Percentiles rank a stretch among this genome's conserved stretches.
Conservation (phyloP, 495 filamentous ascomycete genomes). For the Hamigera avellanea region DNA sequence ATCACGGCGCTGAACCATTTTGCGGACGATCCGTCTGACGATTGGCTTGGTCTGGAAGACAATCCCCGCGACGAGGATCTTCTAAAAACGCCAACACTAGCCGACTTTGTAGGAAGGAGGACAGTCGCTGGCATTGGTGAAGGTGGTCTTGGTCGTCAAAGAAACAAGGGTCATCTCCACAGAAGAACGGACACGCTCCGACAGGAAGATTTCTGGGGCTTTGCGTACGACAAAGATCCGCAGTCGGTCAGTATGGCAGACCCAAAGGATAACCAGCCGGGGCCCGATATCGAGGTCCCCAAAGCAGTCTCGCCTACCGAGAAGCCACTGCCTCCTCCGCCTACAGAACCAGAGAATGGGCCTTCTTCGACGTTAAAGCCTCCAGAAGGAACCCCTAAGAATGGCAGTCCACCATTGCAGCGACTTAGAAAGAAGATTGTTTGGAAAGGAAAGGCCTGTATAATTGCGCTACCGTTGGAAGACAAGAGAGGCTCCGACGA, state of each 20-base stretch:
- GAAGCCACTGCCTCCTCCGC: slow-evolving; percentile 36
- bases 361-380: slow-evolving; percentile 1
- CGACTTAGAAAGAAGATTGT: slow-evolving; percentile 30
- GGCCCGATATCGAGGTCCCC: slow-evolving; percentile 9
- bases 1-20: slow-evolving; percentile 32
- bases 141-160: slow-evolving; percentile 18
- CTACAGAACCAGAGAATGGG: slow-evolving; percentile 10
- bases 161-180: slow-evolving; percentile 34
- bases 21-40: slow-evolving; percentile 31
- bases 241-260: slow-evolving; percentile 24
- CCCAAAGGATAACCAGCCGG: slow-evolving; percentile 14
- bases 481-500: slow-evolving; percentile 49
- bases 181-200: slow-evolving; percentile 54
- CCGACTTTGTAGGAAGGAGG: slow-evolving; percentile 26
- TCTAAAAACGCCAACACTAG: slow-evolving; percentile 31
- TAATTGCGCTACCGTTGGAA: slow-evolving; percentile 59
- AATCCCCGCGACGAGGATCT: slow-evolving; percentile 28
- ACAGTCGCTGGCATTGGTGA: slow-evolving; percentile 5
- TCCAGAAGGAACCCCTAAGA: slow-evolving; percentile 6
- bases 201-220: slow-evolving; percentile 44
- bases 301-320: slow-evolving; percentile 19
- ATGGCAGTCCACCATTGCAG: slow-evolving; percentile 10
- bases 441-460: slow-evolving; percentile 65
- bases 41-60: slow-evolving; percentile 35
- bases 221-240: slow-evolving; percentile 34